Base-by-base conservation (phyloP, 768 basidiomycete genomes). In the Leccinum aurantiacum region DNA sequence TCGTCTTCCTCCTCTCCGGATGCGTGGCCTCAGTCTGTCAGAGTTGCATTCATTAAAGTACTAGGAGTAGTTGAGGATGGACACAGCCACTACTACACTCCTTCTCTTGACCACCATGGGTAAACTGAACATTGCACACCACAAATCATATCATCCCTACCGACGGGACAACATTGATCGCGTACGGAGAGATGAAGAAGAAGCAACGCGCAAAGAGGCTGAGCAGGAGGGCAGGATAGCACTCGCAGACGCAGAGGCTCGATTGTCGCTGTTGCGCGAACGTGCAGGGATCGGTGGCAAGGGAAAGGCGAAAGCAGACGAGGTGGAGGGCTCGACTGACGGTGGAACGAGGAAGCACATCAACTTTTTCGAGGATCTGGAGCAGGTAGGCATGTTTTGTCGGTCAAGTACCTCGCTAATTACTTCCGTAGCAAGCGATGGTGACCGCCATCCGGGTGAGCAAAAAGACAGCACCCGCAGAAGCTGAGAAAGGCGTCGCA, bases 101-200 rank as follows among this genome's bases (percentile, higher is more conserved):
- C 31, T 11, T 31, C 10, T 10, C 31, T 31, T 31, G 31, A 31
- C 31, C 31, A 31, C 31, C 50, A 92, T 92, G 90, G 91, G 90
- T 27, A 91, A 91, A 68, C 81, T 93, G 24, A 92, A 92, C 70
- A 93, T 93, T 71, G 91, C 91, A 13, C 91, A 93, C 72, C 91
- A 94, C 79, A 94, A 94, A 70, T 92, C 90, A 1, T 93, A 93
- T 72, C 91, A 94, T 64, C 91, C 91, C 0, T 93, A 93, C 69
- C 77, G 91, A 44, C 75, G 86, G 47, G 91, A 94, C 71, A 94
- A 94, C 68, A 90, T 93, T 60, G 90, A 91, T 59, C 83, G 82
- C 22, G 92, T 94, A 2, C 78, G 85, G 19, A 75, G 69, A 59
- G 91, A 94, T 81, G 91, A 94, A 75, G 92, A 90, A 67, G 89